These are phyloP conservation scores for Talaromyces nanjingensis DNA, from an alignment of 495 filamentous ascomycete species.

Conservation along the genomic window DNA sequence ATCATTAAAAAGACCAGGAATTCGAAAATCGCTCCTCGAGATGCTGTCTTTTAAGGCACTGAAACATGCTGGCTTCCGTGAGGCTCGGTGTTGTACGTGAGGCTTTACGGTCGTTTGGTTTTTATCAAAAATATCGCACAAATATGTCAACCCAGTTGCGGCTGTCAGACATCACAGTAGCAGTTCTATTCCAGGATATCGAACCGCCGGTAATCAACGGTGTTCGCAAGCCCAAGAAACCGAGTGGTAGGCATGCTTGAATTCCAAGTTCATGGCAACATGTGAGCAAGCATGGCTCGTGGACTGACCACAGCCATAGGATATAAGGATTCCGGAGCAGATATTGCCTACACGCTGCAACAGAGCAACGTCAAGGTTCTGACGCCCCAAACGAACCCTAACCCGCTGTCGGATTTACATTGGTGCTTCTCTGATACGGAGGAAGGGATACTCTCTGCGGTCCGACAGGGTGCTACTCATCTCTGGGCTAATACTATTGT, in stretches of 20 bases:
- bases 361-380: slow-evolving; percentile 15
- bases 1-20: too few relatives aligned
- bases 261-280: too few relatives aligned
- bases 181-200: slow-evolving; percentile 23
- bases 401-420: slow-evolving; percentile 13
- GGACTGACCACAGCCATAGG: slow-evolving; percentile 12
- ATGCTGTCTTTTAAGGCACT: too few relatives aligned
- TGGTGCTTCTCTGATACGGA: slow-evolving; percentile 34
- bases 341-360: slow-evolving; percentile 25
- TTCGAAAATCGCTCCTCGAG: too few relatives aligned
- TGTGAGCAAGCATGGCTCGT: too few relatives aligned
- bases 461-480: slow-evolving; percentile 27
- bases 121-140: too few relatives aligned
- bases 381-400: slow-evolving; percentile 15
- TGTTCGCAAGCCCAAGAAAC: slow-evolving; percentile 23
- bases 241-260: slow-evolving; percentile 18
- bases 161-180: slow-evolving; percentile 10
- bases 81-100: too few relatives aligned
- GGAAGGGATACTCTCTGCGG: slow-evolving; percentile 25
- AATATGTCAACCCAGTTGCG: too few relatives aligned
- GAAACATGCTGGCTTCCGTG: too few relatives aligned
- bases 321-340: slow-evolving; percentile 32
- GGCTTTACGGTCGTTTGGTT: too few relatives aligned
- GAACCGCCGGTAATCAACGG: slow-evolving; percentile 27
- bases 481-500: slow-evolving; percentile 35